phyloP scores from a whole-genome alignment of 169 alveolate species.

The Plasmodium vivax region DNA sequence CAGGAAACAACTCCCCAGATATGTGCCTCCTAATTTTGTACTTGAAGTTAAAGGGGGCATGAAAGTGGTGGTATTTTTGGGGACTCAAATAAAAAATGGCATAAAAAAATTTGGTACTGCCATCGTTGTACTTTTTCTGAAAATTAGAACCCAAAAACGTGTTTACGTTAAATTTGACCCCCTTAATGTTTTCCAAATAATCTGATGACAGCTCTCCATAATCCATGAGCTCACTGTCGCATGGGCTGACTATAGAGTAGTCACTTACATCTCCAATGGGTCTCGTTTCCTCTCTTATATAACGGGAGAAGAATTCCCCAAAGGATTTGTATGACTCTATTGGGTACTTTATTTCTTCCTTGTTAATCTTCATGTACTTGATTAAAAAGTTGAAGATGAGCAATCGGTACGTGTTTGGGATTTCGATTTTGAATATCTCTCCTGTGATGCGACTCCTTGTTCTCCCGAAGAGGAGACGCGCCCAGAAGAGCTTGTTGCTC shows the following conservation, averaged over 20 bases:
- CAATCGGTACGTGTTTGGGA: slow-evolving; percentile 28
- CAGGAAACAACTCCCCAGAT: slow-evolving; percentile 66
- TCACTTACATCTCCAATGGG: slow-evolving; percentile 56
- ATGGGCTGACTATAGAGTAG: slow-evolving; percentile 44
- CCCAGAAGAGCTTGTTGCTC: slow-evolving; percentile 29
- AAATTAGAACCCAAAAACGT: slow-evolving; percentile 56
- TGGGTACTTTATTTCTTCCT: slow-evolving; percentile 69
- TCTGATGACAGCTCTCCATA: slow-evolving; percentile 53
- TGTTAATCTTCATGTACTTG: slow-evolving; percentile 32
- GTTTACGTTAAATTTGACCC: slow-evolving; percentile 30
- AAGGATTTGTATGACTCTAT: slow-evolving; percentile 55
- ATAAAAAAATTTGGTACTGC: slow-evolving; percentile 46
- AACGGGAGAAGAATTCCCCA: slow-evolving; percentile 54
- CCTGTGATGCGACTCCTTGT: slow-evolving; percentile 68
- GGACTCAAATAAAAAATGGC: slow-evolving; percentile 69
- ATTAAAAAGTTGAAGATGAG: slow-evolving; percentile 26
- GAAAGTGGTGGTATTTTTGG: slow-evolving; percentile 59
- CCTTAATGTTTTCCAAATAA: slow-evolving; percentile 33
- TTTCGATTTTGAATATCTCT: slow-evolving; percentile 3
- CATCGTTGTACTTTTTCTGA: slow-evolving; percentile 42
- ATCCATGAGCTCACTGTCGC: slow-evolving; percentile 51
- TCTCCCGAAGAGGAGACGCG: slow-evolving; percentile 53
- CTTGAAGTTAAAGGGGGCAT: slow-evolving; percentile 72
- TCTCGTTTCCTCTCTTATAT: slow-evolving; percentile 66
- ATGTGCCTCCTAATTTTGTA: slow-evolving; percentile 65